Evolutionary conservation across 1,284 basidiomycete species (phyloP).

Genomic region (Sporisorium scitamineum): DNA sequence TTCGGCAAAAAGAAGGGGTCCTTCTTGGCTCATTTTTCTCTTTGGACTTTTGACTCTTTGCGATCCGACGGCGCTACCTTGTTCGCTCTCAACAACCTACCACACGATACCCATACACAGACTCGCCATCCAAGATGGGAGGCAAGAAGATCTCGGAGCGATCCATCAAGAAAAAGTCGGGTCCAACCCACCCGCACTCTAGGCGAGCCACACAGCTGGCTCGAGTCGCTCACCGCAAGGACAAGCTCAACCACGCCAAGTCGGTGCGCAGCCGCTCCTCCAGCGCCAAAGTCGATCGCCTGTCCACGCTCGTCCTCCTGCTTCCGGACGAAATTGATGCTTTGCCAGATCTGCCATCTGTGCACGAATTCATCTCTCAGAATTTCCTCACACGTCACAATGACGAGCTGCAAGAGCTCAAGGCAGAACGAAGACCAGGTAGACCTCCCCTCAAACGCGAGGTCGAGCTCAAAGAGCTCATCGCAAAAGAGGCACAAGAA

Average conservation of each 20-base stretch:
- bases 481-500: constrained; percentile 55
- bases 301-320: constrained; percentile 63
- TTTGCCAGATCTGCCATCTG: constrained; percentile 56
- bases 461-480: constrained; percentile 55
- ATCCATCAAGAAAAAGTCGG: constrained; percentile 64
- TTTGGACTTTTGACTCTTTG: too few species aligned
- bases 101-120: not conserved
- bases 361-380: constrained; percentile 59
- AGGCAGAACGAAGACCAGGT: constrained; percentile 55
- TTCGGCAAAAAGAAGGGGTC: not conserved
- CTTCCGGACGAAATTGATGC: constrained; percentile 56
- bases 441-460: constrained; percentile 58
- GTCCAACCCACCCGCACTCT: constrained; percentile 65
- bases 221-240: constrained; percentile 54
- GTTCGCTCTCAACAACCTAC: not conserved
- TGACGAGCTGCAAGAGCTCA: constrained; percentile 54
- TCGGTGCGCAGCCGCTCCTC: constrained; percentile 32
- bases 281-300: constrained; percentile 63
- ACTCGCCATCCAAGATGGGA: constrained; percentile 38
- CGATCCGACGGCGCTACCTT: too few species aligned
- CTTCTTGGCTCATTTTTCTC: not conserved
- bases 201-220: constrained; percentile 63
- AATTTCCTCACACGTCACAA: constrained; percentile 61
- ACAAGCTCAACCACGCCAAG: constrained; percentile 54
- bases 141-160: constrained; percentile 66